phyloP scores from a whole-genome alignment of 75 land plant genomes.

The Sequoia sempervirens region DNA sequence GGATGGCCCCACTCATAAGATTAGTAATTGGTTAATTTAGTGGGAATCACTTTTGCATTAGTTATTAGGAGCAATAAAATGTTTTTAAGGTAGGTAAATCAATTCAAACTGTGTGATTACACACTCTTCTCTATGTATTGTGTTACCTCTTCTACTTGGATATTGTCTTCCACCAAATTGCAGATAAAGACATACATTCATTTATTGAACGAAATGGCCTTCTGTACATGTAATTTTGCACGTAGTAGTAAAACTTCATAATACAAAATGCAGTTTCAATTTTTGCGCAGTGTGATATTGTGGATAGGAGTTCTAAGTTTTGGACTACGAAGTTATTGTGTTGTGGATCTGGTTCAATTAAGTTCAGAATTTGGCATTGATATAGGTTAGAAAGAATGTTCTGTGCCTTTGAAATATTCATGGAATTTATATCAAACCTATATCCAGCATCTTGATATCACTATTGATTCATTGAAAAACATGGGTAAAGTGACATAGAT shows the following conservation, averaged over 20 bases:
- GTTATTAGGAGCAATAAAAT: background rate
- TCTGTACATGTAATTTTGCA: background rate
- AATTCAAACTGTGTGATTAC: background rate
- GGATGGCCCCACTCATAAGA: background rate
- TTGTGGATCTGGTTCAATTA: background rate
- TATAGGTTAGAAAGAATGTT: background rate
- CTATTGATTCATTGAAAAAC: background rate
- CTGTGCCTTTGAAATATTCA: background rate
- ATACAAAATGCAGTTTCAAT: background rate
- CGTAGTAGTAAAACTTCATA: background rate
- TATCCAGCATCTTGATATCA: background rate
- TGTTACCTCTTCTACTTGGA: background rate
- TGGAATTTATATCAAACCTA: background rate
- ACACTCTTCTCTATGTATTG: background rate
- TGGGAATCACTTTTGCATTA: background rate
- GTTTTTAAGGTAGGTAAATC: background rate
- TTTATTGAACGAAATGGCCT: background rate
- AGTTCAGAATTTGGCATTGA: background rate
- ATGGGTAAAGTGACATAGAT: background rate
- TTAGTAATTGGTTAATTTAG: background rate
- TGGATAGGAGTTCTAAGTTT: background rate
- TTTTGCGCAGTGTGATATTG: background rate
- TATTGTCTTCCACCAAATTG: background rate
- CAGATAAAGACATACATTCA: background rate
- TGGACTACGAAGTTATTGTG: background rate